A percentile compares a stretch with the other conserved stretches of the same genome.
These are phyloP conservation scores for Citrus maxima DNA, from an alignment of 345 rosid genomes.

Conservation along the genomic window DNA sequence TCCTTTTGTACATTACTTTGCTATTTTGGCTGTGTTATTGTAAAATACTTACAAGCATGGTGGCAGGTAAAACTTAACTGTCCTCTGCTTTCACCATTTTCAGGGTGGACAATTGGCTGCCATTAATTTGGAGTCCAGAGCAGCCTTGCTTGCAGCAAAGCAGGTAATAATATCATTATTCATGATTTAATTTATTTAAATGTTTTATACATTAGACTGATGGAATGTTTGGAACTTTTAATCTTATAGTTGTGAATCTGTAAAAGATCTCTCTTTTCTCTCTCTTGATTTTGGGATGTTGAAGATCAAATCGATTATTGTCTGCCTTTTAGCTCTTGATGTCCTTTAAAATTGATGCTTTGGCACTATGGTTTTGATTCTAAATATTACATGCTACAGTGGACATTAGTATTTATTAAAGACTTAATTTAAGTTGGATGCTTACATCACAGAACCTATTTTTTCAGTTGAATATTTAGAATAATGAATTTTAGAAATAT, in stretches of 20 bases:
- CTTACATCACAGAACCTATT: background rate
- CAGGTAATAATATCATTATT: constrained; percentile 39
- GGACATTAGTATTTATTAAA: background rate
- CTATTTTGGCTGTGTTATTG: constrained; percentile 3
- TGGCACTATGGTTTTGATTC: background rate
- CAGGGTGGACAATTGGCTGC: constrained; percentile 85
- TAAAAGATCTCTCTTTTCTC: background rate
- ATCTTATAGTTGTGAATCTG: background rate
- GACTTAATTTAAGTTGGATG: background rate
- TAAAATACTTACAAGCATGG: background rate
- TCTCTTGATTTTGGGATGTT: background rate
- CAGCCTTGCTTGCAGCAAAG: constrained; percentile 87
- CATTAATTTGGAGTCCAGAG: constrained; percentile 71
- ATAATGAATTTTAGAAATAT: background rate
- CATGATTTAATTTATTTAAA: background rate
- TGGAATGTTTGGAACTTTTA: background rate
- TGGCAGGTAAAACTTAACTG: background rate
- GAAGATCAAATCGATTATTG: background rate
- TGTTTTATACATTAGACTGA: background rate
- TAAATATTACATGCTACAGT: background rate
- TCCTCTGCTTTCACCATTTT: constrained; percentile 3
- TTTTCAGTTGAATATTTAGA: background rate
- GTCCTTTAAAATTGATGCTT: background rate
- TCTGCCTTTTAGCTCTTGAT: background rate
- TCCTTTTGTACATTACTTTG: background rate